Evolutionary conservation across 169 alveolate genomes (phyloP).

Genomic region (Plasmodium cynomolgi): DNA sequence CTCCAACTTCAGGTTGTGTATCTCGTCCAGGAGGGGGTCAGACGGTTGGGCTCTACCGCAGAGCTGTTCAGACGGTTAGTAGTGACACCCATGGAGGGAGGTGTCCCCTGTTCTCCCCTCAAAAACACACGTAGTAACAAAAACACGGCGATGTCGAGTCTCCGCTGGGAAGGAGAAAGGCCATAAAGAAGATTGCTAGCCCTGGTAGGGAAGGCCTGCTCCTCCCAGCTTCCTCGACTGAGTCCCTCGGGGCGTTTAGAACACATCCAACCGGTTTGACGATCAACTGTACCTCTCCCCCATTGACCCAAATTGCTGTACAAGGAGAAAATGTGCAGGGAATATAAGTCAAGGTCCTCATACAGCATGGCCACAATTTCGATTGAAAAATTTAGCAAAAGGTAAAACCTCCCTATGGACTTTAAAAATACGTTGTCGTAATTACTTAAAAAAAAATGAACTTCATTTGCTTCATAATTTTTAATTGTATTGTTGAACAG

Average conservation of each 20-base stretch:
- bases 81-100: not conserved
- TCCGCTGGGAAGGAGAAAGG: not conserved
- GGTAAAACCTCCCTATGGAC: conserved; percentile 44
- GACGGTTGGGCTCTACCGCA: not conserved
- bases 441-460: conserved; percentile 48
- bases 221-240: not conserved
- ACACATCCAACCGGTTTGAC: not conserved
- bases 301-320: conserved; percentile 8
- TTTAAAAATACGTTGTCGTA: conserved; percentile 60
- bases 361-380: conserved; percentile 39
- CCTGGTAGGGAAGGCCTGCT: not conserved
- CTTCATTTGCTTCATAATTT: conserved; percentile 13
- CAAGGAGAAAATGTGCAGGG: conserved; percentile 29
- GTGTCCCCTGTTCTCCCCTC: not conserved
- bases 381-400: conserved; percentile 37
- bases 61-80: not conserved
- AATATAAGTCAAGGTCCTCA: conserved; percentile 41
- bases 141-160: conserved; percentile 16
- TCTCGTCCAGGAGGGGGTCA: not conserved
- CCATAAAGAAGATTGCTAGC: not conserved
- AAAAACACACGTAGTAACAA: conserved; percentile 19
- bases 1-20: not conserved
- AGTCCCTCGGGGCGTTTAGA: not conserved
- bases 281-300: not conserved
- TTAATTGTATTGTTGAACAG: conserved; percentile 40